Conservation (phyloP, 2,329 filamentous ascomycete genomes). For the Ophiostoma triangulosporum region DNA sequence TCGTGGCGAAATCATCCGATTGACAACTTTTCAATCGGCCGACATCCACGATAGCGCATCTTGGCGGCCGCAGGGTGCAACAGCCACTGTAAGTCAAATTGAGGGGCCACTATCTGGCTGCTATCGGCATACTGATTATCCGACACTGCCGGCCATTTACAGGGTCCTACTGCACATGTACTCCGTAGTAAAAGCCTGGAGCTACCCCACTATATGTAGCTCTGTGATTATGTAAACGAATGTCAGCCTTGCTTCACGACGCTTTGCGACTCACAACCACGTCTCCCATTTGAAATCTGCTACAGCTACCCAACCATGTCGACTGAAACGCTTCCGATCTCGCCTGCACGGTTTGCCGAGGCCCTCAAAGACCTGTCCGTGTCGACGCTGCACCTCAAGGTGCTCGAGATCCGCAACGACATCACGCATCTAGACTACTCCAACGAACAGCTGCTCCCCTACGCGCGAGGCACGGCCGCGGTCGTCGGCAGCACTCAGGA, state of each 20-base stretch:
- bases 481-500: constrained; percentile 16
- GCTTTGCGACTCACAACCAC: not conserved
- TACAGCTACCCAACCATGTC: not conserved
- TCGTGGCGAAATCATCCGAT: not conserved
- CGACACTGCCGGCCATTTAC: not conserved
- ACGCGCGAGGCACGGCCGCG: constrained; percentile 37
- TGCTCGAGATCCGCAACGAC: constrained; percentile 61
- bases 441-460: constrained; percentile 59
- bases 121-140: constrained; percentile 7
- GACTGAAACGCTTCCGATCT: constrained; percentile 45
- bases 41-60: not conserved
- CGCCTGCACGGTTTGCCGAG: constrained; percentile 47
- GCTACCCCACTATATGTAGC: constrained; percentile 2
- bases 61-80: not conserved
- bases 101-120: not conserved
- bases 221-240: not conserved
- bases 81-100: not conserved
- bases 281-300: not conserved
- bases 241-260: not conserved
- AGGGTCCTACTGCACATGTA: not conserved
- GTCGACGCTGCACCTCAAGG: constrained; percentile 56
- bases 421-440: constrained; percentile 61
- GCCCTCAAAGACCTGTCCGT: constrained; percentile 55
- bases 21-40: not conserved
- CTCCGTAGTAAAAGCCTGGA: not conserved